Conservation (phyloP, 352 stramenopile genomes). For the Pythium oligandrum region DNA sequence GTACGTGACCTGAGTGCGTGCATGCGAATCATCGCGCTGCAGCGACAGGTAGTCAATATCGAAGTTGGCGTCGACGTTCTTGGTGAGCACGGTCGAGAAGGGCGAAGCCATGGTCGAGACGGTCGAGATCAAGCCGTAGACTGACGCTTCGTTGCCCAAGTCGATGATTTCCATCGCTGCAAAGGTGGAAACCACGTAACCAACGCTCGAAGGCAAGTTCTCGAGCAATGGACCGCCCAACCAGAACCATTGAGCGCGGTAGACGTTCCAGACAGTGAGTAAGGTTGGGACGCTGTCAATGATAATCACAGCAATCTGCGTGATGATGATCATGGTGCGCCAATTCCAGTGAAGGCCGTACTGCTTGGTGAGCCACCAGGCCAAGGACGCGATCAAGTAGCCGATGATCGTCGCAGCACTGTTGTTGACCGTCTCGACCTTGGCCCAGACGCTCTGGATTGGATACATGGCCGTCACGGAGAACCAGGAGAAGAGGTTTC, state of each 20-base stretch:
- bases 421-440: conserved; percentile 5
- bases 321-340: conserved; percentile 4
- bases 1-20: conserved; percentile 16
- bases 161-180: conserved; percentile 18
- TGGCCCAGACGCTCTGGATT: conserved; percentile 12
- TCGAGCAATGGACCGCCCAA: conserved; percentile 10
- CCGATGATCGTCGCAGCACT: conserved; percentile 6
- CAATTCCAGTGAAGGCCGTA: conserved; percentile 16
- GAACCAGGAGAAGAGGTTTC: conserved; percentile 8
- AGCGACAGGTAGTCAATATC: conserved; percentile 6
- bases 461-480: neutral
- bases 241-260: conserved; percentile 13
- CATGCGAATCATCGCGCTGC: conserved; percentile 6
- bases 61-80: conserved; percentile 12
- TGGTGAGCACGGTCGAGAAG: conserved; percentile 9
- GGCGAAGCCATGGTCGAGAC: conserved; percentile 3
- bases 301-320: conserved; percentile 1
- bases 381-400: neutral
- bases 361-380: conserved; percentile 5
- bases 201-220: conserved; percentile 7
- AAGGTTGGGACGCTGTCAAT: conserved; percentile 7
- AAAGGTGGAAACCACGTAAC: conserved; percentile 11
- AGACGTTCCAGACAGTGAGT: conserved; percentile 10
- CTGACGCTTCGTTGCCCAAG: conserved; percentile 14
- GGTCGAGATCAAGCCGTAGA: conserved; percentile 12